Evolutionary conservation across 495 filamentous ascomycete species (phyloP).

Genomic region (Xylaria bambusicola): DNA sequence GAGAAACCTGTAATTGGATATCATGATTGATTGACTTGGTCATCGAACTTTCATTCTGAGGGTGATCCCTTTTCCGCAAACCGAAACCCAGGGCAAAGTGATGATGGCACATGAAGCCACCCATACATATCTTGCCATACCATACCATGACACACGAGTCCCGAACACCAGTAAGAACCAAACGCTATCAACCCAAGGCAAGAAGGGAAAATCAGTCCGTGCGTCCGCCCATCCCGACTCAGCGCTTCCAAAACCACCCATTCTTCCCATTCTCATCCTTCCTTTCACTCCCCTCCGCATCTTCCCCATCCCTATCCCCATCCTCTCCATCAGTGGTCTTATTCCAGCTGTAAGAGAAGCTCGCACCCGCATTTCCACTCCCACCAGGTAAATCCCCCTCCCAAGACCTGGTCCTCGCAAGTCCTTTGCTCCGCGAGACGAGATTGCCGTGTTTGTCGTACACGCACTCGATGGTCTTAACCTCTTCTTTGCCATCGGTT

Average conservation of each 20-base stretch:
- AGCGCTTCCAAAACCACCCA: constrained; percentile 39
- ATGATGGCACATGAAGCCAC: too few relatives aligned
- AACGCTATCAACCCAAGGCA: background rate
- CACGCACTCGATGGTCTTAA: constrained; percentile 15
- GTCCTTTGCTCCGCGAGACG: constrained; percentile 12
- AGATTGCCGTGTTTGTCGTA: constrained; percentile 27
- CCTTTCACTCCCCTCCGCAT: background rate
- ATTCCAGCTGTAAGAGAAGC: constrained; percentile 13
- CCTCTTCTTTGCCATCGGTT: constrained; percentile 4
- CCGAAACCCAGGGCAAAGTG: background rate
- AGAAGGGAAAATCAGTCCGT: background rate
- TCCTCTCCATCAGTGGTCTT: background rate
- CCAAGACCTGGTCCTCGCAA: constrained; percentile 2
- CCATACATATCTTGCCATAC: background rate
- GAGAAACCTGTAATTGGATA: too few relatives aligned
- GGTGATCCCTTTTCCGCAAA: background rate
- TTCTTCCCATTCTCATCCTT: constrained; percentile 26
- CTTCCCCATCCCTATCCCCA: background rate
- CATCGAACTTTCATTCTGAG: background rate
- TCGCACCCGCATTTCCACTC: background rate
- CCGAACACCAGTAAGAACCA: too few relatives aligned
- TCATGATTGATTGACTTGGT: background rate
- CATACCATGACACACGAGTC: too few relatives aligned
- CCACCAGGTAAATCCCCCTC: constrained; percentile 6
- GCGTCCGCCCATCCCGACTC: background rate